Percentiles rank a stretch among this genome's conserved stretches.
phyloP scores from a whole-genome alignment of 2,329 filamentous ascomycete genomes.

The Fusarium napiforme region DNA sequence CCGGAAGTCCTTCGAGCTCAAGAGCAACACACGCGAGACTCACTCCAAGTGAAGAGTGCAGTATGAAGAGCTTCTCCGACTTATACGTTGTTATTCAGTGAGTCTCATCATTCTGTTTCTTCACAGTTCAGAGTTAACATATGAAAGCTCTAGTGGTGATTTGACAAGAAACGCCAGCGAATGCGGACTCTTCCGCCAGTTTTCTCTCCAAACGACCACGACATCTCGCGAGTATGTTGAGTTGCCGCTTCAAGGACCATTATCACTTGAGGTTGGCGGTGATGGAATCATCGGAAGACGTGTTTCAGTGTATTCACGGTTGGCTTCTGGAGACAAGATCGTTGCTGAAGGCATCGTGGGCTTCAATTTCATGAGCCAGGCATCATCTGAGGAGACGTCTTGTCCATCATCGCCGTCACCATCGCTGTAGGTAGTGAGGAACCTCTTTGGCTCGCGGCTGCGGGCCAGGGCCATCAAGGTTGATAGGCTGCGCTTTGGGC shows the following conservation, averaged over 20 bases:
- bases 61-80: conserved; percentile 29
- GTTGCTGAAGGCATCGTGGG: conserved; percentile 63
- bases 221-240: conserved; percentile 45
- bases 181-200: conserved; percentile 56
- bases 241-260: conserved; percentile 50
- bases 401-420: conserved; percentile 22
- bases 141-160: conserved; percentile 54
- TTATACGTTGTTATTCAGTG: conserved; percentile 59
- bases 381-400: neutral
- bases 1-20: conserved; percentile 50
- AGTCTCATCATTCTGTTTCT: conserved; percentile 21
- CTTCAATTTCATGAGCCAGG: conserved; percentile 53
- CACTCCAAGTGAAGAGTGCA: conserved; percentile 45
- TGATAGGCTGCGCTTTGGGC: neutral
- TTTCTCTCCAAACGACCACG: conserved; percentile 45
- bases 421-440: conserved; percentile 17
- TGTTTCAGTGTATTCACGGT: conserved; percentile 54
- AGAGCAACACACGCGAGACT: conserved; percentile 58
- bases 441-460: neutral
- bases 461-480: conserved; percentile 45
- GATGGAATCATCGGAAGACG: conserved; percentile 61
- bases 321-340: conserved; percentile 44
- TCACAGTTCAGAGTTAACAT: no score
- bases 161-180: conserved; percentile 53
- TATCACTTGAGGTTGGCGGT: conserved; percentile 57